phyloP scores from a whole-genome alignment of 225 moss, liverwort and hornwort genomes.

The Climacium dendroides region DNA sequence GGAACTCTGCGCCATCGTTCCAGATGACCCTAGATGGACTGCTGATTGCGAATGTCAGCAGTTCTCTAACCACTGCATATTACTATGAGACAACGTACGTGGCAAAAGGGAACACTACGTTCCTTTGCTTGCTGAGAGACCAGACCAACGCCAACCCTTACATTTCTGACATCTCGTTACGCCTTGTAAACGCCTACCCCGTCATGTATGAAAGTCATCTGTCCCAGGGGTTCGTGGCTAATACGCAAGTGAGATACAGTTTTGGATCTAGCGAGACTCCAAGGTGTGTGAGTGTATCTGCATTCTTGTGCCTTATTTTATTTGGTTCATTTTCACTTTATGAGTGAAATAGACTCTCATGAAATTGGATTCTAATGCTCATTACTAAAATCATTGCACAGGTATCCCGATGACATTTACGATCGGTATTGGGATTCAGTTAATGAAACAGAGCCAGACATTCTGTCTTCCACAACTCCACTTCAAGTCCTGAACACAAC shows the following conservation, averaged over 20 bases:
- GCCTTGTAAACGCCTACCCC: neutral
- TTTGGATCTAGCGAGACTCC: neutral
- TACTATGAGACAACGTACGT: neutral
- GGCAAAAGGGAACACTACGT: neutral
- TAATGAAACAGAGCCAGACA: neutral
- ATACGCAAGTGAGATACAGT: neutral
- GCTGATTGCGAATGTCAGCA: neutral
- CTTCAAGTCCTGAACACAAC: neutral
- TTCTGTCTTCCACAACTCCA: neutral
- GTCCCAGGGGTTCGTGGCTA: neutral
- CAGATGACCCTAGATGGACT: neutral
- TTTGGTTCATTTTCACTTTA: neutral
- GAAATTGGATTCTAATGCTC: neutral
- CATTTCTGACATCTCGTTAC: neutral
- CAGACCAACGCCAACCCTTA: neutral
- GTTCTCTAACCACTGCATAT: fast-evolving
- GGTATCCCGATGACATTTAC: neutral
- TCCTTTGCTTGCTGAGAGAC: conserved; percentile 1
- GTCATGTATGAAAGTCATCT: neutral
- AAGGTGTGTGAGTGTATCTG: neutral
- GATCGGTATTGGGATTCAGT: neutral
- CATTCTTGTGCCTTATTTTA: neutral
- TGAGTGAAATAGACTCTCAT: neutral
- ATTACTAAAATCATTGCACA: neutral
- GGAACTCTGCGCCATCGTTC: neutral